phyloP scores from a whole-genome alignment of 805 yeast genomes.

The Lachancea waltii region DNA sequence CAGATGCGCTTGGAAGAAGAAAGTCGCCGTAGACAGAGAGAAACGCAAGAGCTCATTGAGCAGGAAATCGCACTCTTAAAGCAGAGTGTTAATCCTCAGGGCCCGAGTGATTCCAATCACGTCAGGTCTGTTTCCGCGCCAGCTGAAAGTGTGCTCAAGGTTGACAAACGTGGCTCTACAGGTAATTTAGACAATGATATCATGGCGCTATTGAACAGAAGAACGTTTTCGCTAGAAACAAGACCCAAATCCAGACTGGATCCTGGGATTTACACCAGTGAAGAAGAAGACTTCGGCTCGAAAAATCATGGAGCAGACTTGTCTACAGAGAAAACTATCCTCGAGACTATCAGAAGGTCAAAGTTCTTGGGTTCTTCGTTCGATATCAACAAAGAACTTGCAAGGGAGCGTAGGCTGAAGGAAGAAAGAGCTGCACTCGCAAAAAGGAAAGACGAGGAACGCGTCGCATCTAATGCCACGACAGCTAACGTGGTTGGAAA shows the following conservation, averaged over 20 bases:
- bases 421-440: conserved; percentile 5
- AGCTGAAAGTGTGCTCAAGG: conserved; percentile 3
- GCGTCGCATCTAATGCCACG: conserved; percentile 6
- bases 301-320: conserved; percentile 11
- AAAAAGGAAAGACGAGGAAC: conserved; percentile 2
- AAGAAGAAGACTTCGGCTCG: conserved; percentile 4
- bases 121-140: conserved; percentile 37
- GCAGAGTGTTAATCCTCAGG: conserved; percentile 11
- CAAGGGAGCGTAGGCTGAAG: conserved; percentile 14
- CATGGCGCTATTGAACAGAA: conserved; percentile 28
- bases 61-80: conserved; percentile 20
- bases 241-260: conserved; percentile 41
- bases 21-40: conserved; percentile 15
- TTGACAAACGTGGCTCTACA: conserved; percentile 15
- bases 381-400: conserved; percentile 32
- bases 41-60: conserved; percentile 27
- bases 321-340: conserved; percentile 29
- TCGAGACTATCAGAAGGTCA: conserved; percentile 40
- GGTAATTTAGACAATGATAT: conserved; percentile 24
- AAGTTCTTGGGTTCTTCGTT: conserved; percentile 39
- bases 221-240: conserved; percentile 35
- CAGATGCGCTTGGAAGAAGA: conserved; percentile 15
- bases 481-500: conserved; percentile 13
- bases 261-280: conserved; percentile 34
- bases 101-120: conserved; percentile 15